Evolutionary conservation across 805 yeast species (phyloP), one percentile per base, ranked within the genome.

Genomic region (Wickerhamiella allomyrinae): DNA sequence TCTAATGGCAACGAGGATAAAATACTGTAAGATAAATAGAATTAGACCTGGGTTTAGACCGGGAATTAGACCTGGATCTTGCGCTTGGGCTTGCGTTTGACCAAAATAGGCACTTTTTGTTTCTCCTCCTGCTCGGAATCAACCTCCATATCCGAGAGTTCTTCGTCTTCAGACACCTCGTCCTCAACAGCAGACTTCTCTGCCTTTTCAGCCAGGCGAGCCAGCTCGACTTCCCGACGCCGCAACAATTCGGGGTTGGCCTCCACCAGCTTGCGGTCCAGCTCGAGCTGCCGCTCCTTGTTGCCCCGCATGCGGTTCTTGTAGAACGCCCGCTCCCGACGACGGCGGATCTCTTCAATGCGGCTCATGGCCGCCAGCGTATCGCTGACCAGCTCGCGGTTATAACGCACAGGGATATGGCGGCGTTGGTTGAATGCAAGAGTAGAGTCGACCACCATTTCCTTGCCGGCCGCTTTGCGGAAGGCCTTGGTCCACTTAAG

Each of bases 271-370:
- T 84, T 84, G 67, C 77, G 77, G 66, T 91, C 98, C 44, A 80
- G 70, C 42, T 77, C 84, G 57, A 85, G 70, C 62, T 82, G 81
- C 62, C 77, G 76, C 53, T 82, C 95, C 66, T 78, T 82, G 69
- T 91, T 91, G 50, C 95, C 96, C 66, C 82, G 84, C 98, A 91
- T 91, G 77, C 98, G 82, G 70, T 87, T 86, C 85, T 87, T 89
- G 71, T 84, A 91, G 86, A 91, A 91, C 13, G 97, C 96, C 60
- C 94, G 75, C 66, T 91, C 98, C 70, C 98, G 80, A 72, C 79
- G 86, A 62, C 74, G 79, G 71, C 98, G 79, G 63, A 91, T 91
- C 68, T 85, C 93, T 63, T 91, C 96, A 48, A 91, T 80, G 68
- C 96, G 78, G 43, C 81, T 71, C 98, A 91, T 91, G 37, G 95